These are phyloP conservation scores for Aspergillus aculeatus DNA, from an alignment of 2,329 filamentous ascomycete species.

Conservation along the genomic window DNA sequence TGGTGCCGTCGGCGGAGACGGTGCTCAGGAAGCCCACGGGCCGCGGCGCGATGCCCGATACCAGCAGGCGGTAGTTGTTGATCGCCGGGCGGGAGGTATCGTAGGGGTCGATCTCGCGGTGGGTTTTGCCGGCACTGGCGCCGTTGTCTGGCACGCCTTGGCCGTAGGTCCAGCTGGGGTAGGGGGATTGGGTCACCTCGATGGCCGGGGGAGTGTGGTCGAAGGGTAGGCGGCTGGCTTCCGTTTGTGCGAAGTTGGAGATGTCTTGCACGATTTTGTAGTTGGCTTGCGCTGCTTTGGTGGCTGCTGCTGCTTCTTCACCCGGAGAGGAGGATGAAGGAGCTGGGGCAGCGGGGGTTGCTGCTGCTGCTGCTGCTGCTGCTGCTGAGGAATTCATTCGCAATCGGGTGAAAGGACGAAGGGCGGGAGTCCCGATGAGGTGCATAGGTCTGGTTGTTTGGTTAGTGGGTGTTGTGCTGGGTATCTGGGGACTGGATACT, in stretches of 20 bases:
- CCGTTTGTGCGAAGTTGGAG: conserved; percentile 28
- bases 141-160: conserved; percentile 19
- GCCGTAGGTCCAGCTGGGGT: conserved; percentile 33
- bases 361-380: background rate
- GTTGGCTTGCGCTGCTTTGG: background rate
- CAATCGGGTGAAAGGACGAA: too few species aligned
- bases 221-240: conserved; percentile 38
- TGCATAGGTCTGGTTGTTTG: too few species aligned
- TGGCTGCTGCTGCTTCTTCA: too few species aligned
- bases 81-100: conserved; percentile 62
- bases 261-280: conserved; percentile 24
- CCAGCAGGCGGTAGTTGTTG: conserved; percentile 87
- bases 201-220: conserved; percentile 23
- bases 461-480: too few species aligned
- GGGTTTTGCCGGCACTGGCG: conserved; percentile 16
- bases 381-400: background rate
- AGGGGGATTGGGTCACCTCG: conserved; percentile 36
- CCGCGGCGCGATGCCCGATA: conserved; percentile 74
- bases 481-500: too few species aligned
- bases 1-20: conserved; percentile 58
- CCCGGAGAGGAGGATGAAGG: too few species aligned
- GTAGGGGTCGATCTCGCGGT: conserved; percentile 75
- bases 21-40: conserved; percentile 67
- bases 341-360: background rate
- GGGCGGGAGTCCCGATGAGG: too few species aligned